A percentile compares a stretch with the other conserved stretches of the same genome.
phyloP scores from a whole-genome alignment of 2,329 filamentous ascomycete genomes.

The Fusarium piperis region DNA sequence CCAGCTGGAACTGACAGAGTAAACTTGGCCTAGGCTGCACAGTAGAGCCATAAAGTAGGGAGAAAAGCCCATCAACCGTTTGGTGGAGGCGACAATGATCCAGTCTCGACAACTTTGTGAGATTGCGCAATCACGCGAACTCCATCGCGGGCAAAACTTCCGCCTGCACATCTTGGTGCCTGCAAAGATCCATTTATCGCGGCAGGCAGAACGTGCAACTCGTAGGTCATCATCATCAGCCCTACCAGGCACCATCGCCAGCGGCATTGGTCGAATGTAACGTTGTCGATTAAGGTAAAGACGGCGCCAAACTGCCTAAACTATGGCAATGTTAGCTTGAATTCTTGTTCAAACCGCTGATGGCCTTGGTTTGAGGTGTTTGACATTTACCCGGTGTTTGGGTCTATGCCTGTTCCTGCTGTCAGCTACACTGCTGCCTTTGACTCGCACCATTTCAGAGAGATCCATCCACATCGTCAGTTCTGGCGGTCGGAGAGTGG shows the following conservation, averaged over 20 bases:
- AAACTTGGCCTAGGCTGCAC: background rate
- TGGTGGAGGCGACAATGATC: background rate
- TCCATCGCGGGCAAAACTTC: background rate
- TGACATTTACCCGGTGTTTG: background rate
- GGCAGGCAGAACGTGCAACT: background rate
- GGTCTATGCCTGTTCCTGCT: background rate
- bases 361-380: background rate
- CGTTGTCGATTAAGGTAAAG: background rate
- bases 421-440: background rate
- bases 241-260: conserved; percentile 11
- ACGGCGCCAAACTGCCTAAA: background rate
- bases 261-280: background rate
- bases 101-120: background rate
- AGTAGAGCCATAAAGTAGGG: background rate
- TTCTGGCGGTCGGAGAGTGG: background rate
- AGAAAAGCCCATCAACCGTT: background rate
- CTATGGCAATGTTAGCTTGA: background rate
- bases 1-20: background rate
- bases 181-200: background rate
- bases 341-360: background rate
- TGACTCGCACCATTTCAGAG: background rate
- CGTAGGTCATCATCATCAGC: conserved; percentile 10
- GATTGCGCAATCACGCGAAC: background rate
- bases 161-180: background rate
- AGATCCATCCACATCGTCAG: background rate